Conservation (phyloP, 2,329 filamentous ascomycete species). For the Chalaropsis ovoidea region DNA sequence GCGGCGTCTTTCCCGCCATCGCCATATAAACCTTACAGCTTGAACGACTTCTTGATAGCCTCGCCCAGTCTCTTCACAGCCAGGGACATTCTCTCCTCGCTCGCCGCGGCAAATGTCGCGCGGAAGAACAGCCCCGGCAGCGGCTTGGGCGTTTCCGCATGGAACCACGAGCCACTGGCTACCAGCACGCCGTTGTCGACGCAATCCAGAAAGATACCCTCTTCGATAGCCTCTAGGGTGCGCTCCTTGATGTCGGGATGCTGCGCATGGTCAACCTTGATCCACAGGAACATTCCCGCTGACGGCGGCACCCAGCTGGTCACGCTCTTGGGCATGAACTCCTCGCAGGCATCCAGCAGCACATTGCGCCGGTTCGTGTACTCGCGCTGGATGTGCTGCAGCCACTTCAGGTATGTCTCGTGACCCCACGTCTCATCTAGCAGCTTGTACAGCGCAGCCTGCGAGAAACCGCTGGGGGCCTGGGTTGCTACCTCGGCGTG, state of each 20-base stretch:
- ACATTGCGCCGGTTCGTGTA: constrained; percentile 73
- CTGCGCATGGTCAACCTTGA: constrained; percentile 54
- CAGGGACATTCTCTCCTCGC: constrained; percentile 56
- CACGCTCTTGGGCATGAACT: constrained; percentile 60
- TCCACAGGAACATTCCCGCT: constrained; percentile 92
- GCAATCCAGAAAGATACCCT: constrained; percentile 70
- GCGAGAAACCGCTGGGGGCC: constrained; percentile 73
- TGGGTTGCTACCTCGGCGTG: constrained; percentile 79
- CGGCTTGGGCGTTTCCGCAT: constrained; percentile 55
- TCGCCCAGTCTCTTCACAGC: constrained; percentile 67
- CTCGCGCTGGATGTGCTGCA: constrained; percentile 67
- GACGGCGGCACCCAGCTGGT: constrained; percentile 69
- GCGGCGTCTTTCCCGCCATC: neutral
- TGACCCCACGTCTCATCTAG: constrained; percentile 94
- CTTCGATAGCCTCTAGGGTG: constrained; percentile 59
- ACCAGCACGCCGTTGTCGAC: constrained; percentile 70
- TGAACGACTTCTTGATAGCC: constrained; percentile 54
- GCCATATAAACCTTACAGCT: constrained; percentile 28
- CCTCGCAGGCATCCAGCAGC: constrained; percentile 70
- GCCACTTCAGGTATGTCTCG: constrained; percentile 76
- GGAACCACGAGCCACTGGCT: constrained; percentile 84
- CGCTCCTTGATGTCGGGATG: constrained; percentile 51
- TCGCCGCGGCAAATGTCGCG: constrained; percentile 77
- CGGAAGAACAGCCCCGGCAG: constrained; percentile 68
- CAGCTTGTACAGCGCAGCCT: constrained; percentile 76